phyloP scores from a whole-genome alignment of 306 rosid genomes.

The Vigna radiata region DNA sequence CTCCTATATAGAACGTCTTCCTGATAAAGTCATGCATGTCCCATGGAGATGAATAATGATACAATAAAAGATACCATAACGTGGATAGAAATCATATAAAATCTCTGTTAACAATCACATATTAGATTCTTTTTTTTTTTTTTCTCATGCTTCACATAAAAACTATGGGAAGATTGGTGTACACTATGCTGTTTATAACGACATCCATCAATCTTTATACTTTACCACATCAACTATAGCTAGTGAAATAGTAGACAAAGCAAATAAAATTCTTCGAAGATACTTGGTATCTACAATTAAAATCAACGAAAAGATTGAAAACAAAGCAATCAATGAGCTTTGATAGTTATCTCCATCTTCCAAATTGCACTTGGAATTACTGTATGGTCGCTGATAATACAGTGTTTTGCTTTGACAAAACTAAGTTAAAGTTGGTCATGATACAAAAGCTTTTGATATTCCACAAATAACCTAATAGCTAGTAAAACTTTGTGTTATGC shows the following conservation, averaged over 20 bases:
- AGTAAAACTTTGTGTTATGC: background rate
- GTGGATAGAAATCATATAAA: too few relatives aligned
- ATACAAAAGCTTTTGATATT: background rate
- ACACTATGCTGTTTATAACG: too few relatives aligned
- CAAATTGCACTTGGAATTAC: background rate
- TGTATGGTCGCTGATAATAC: background rate
- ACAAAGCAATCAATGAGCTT: background rate
- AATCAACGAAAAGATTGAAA: background rate
- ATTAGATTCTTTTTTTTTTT: too few relatives aligned
- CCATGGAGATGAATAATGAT: too few relatives aligned
- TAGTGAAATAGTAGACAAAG: too few relatives aligned
- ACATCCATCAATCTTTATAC: too few relatives aligned
- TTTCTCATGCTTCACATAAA: too few relatives aligned
- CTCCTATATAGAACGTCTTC: fast-evolving
- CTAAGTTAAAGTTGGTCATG: background rate
- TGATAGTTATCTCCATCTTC: background rate
- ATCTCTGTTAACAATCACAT: too few relatives aligned
- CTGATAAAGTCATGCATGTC: too few relatives aligned
- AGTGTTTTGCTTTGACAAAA: background rate
- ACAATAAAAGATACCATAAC: too few relatives aligned
- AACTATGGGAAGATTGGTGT: too few relatives aligned
- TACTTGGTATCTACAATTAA: background rate
- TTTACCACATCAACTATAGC: too few relatives aligned
- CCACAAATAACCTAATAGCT: background rate
- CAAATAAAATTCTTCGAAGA: background rate